Base-by-base conservation (phyloP, 2,329 filamentous ascomycete species). In the Penicillium brevicompactum region DNA sequence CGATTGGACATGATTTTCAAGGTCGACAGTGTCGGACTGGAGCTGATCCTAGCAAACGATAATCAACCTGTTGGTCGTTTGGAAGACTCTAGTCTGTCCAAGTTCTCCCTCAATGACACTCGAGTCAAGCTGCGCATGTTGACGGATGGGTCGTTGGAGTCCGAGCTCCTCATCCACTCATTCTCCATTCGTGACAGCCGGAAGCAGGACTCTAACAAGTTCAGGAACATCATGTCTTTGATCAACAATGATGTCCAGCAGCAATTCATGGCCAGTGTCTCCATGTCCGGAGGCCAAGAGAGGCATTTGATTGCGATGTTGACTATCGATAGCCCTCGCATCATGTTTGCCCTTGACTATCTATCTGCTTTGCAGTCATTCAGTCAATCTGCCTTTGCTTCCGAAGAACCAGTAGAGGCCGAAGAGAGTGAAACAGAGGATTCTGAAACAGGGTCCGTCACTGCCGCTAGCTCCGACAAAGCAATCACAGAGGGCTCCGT, bases 191-290 rank as follows among this genome's bases (percentile, higher is more conserved):
- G 90, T 53, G 94, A 99, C 71, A 97, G 89, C 60, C 87, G 95
- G n/a, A 87, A 86, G 4, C 84, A 86, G 51, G 92, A 96, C 65
- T 90, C 88, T 5, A 99, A 97, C 78, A 97, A 96, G 70, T 99
- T 95, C 81, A 87, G 92, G 48, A 95, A 93, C 72, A 97, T 99
- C 76, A 97, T 99, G 94, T 92, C 92, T 1, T 87, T 96, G 52
- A 92, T 92, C 68, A 97, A 97, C 74, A 93, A 92, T 64, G 89
- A 92, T 53, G 92, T 94, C 51, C 84, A 86, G 44, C 92, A 97
- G 72, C 95, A 99, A 66, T 92, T 99, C 68, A 99, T 99, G 94
- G 94, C 94, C 16, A 97, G 90, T 70, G 79, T 99, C 4, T 95
- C 92, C 0, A 95, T 99, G 74, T 92, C 92, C 0, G 90, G 92